Conservation (phyloP, 768 basidiomycete genomes). For the Guyanaporus albipodus region DNA sequence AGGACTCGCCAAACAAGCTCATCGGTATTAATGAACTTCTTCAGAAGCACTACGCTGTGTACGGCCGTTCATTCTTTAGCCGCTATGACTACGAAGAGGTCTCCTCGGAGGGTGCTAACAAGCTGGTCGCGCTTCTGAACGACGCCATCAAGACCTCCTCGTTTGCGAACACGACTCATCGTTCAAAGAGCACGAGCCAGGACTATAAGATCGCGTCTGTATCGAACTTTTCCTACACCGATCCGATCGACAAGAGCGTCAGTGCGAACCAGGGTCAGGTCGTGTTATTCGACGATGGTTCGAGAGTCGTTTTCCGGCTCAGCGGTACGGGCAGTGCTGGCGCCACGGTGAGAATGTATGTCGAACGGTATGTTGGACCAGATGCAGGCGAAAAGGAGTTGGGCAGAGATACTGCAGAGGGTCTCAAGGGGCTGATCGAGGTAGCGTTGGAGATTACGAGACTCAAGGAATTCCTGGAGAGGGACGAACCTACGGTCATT, state of each 20-base stretch:
- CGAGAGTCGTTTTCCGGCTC: constrained; percentile 91
- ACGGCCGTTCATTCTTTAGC: constrained; percentile 98
- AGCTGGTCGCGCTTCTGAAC: constrained; percentile 77
- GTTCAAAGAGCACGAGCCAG: constrained; percentile 59
- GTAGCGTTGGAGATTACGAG: constrained; percentile 85
- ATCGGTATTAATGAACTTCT: constrained; percentile 91
- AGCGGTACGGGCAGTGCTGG: constrained; percentile 96
- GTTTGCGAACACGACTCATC: constrained; percentile 65
- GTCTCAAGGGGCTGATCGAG: constrained; percentile 92
- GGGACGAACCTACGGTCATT: constrained; percentile 94
- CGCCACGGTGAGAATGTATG: constrained; percentile 94
- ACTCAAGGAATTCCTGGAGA: constrained; percentile 78
- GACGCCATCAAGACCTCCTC: constrained; percentile 60
- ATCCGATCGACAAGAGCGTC: constrained; percentile 94
- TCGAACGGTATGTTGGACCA: constrained; percentile 84
- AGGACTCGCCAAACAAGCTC: constrained; percentile 65
- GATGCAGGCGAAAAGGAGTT: constrained; percentile 67
- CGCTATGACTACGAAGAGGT: constrained; percentile 99
- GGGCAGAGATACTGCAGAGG: constrained; percentile 75
- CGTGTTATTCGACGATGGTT: constrained; percentile 87
- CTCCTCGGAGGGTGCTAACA: constrained; percentile 83
- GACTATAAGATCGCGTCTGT: constrained; percentile 74
- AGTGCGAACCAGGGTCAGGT: constrained; percentile 96
- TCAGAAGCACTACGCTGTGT: constrained; percentile 80
- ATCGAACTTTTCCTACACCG: constrained; percentile 93